Conservation (phyloP, 352 stramenopile species). For the Elongisporangium prolatum region DNA sequence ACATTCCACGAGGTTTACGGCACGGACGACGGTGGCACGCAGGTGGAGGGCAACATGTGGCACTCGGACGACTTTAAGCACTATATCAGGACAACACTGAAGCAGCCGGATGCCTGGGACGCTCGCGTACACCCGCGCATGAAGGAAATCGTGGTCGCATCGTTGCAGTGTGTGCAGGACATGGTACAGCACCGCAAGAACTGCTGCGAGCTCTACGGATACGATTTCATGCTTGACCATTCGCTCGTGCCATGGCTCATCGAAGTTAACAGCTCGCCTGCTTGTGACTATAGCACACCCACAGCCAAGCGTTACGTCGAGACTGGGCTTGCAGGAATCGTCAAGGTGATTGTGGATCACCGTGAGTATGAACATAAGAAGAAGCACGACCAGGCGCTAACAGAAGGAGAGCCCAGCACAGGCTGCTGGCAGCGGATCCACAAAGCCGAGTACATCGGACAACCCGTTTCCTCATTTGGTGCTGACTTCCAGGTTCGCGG, state of each 20-base stretch:
- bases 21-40: slow-evolving; percentile 56
- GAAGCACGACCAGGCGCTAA: slow-evolving; percentile 11
- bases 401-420: slow-evolving; percentile 39
- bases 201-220: slow-evolving; percentile 91
- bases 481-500: slow-evolving; percentile 70
- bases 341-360: slow-evolving; percentile 89
- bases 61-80: slow-evolving; percentile 73
- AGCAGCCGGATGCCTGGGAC: slow-evolving; percentile 33
- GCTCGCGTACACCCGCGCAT: slow-evolving; percentile 68
- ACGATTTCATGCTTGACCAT: slow-evolving; percentile 93
- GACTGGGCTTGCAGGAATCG: slow-evolving; percentile 70
- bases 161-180: slow-evolving; percentile 86
- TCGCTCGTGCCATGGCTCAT: slow-evolving; percentile 86
- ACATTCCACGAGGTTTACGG: slow-evolving; percentile 84
- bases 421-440: slow-evolving; percentile 64
- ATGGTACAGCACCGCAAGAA: slow-evolving; percentile 85
- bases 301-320: slow-evolving; percentile 89
- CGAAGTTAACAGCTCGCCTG: slow-evolving; percentile 91
- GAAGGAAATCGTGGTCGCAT: slow-evolving; percentile 82
- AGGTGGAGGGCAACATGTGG: slow-evolving; percentile 68
- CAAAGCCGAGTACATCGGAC: slow-evolving; percentile 55
- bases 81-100: slow-evolving; percentile 32
- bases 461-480: slow-evolving; percentile 57
- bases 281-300: slow-evolving; percentile 91
- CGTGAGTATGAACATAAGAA: slow-evolving; percentile 59